Conservation (phyloP, 1,284 basidiomycete genomes). For the Clitocybe nebularis region DNA sequence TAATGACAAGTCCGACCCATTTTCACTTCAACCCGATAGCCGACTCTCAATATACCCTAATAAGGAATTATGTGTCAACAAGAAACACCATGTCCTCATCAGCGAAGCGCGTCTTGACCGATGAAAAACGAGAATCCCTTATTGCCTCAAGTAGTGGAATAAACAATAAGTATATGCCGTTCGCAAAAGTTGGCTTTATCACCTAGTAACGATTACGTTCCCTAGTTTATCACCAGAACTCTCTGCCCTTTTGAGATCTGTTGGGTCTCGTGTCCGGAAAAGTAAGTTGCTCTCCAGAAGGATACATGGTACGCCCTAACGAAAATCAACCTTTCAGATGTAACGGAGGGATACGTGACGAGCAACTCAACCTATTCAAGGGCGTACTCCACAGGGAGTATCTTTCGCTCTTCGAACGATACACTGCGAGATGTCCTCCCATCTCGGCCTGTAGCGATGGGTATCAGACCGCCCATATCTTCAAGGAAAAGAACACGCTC, state of each 20-base stretch:
- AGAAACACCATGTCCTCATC: constrained; percentile 24
- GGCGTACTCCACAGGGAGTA: constrained; percentile 31
- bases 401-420: constrained; percentile 43
- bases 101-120: constrained; percentile 42
- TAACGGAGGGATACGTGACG: constrained; percentile 47
- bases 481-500: constrained; percentile 31
- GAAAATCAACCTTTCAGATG: constrained; percentile 35
- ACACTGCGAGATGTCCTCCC: constrained; percentile 32
- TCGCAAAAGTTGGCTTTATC: no score
- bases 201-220: no score
- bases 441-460: constrained; percentile 17
- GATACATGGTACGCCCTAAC: constrained; percentile 15
- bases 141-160: constrained; percentile 23
- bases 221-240: constrained; percentile 34
- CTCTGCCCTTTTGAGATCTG: constrained; percentile 37
- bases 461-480: constrained; percentile 13
- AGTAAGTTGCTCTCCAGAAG: constrained; percentile 29
- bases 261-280: constrained; percentile 47
- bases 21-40: not conserved
- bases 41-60: not conserved
- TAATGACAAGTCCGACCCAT: no score
- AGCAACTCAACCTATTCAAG: constrained; percentile 31
- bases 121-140: constrained; percentile 31
- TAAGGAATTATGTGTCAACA: no score
- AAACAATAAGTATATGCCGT: constrained; percentile 13